phyloP scores from a whole-genome alignment of 768 basidiomycete species.

The Tubosaeta brunneosetosa region DNA sequence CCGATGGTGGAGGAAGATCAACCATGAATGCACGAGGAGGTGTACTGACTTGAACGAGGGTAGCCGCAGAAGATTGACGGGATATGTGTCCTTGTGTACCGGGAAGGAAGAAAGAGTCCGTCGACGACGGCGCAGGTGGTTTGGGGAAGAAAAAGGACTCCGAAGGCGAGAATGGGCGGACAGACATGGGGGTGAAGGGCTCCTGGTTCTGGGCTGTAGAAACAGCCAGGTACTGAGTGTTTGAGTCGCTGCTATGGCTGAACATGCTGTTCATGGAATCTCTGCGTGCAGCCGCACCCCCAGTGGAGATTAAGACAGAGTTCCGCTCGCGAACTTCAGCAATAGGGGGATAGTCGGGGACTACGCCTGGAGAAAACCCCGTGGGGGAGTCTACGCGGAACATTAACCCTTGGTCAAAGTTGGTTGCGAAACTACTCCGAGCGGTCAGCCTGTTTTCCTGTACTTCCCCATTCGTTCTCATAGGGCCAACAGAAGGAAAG shows the following conservation, averaged over 20 bases:
- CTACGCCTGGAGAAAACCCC: conserved; percentile 2
- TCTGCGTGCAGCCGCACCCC: conserved; percentile 22
- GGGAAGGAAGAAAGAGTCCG: background rate
- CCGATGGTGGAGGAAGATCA: conserved; percentile 14
- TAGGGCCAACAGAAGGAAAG: conserved; percentile 9
- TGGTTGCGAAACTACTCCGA: conserved; percentile 64
- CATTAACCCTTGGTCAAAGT: conserved; percentile 42
- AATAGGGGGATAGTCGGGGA: conserved; percentile 49
- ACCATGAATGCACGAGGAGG: conserved; percentile 15
- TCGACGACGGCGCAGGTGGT: conserved; percentile 38
- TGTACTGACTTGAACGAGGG: conserved; percentile 14
- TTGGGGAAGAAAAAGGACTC: conserved; percentile 69
- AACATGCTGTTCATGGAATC: conserved; percentile 40
- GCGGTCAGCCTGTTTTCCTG: conserved; percentile 28
- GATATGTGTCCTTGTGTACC: background rate
- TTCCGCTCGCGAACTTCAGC: conserved; percentile 47
- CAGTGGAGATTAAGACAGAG: conserved; percentile 20
- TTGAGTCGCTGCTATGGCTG: conserved; percentile 33
- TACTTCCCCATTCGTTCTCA: conserved; percentile 11
- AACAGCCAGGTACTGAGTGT: conserved; percentile 40
- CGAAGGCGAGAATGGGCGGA: conserved; percentile 61
- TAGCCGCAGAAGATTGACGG: conserved; percentile 12
- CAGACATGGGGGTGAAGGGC: conserved; percentile 51
- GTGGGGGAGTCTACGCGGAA: conserved; percentile 20
- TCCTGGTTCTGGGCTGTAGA: conserved; percentile 15